Base-by-base conservation (phyloP, 148 eudicot species). In the Fagopyrum homotropicum region DNA sequence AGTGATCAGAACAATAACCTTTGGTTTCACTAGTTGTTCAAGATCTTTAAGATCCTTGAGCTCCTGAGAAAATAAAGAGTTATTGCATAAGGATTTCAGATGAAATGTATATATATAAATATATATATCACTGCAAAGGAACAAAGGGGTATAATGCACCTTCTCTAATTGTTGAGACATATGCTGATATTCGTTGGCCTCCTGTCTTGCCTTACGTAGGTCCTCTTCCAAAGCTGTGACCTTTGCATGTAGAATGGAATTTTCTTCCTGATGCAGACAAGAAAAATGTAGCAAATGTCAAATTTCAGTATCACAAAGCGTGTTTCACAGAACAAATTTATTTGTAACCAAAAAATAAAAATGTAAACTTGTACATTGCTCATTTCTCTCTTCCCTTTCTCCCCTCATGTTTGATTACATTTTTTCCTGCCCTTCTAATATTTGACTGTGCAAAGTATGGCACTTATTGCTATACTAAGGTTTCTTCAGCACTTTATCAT, bases 21-120 rank as follows among this genome's bases (percentile, higher is more conserved):
- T 96, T 75, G 98, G 94, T 80, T 92, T 92, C 90, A 90, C 85
- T 77, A 80, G 82, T 75, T 85, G 96, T 77, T 95, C 98, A 77
- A 60, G 60, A 68, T 88, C 93, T 85, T 88, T 90, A 16, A 86
- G 77, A 59, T 96, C 99, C 86, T 88, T 96, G 66, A 96, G 89
- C 78, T 96, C 99, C 99, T 96, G 87, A 61, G 29, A 49, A 84
- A 45, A 70, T 68, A 61, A 79, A 74, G 50, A 73, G 72, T 74
- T 17, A 46, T 45, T 72, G 75, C 78, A 69, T 72, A 79, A 35
- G 76, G 6, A 40, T 66, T 54, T 54, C 73, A 54, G 14, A 81
- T 26, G 17, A 47, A 44, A 73, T 47, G 45, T 19, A 54, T 8
- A 75, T 73, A 77, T 69, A 77, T 79, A 73, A 44, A 45, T 19